phyloP scores from a whole-genome alignment of 768 basidiomycete species.

The Lentinula aciculospora region DNA sequence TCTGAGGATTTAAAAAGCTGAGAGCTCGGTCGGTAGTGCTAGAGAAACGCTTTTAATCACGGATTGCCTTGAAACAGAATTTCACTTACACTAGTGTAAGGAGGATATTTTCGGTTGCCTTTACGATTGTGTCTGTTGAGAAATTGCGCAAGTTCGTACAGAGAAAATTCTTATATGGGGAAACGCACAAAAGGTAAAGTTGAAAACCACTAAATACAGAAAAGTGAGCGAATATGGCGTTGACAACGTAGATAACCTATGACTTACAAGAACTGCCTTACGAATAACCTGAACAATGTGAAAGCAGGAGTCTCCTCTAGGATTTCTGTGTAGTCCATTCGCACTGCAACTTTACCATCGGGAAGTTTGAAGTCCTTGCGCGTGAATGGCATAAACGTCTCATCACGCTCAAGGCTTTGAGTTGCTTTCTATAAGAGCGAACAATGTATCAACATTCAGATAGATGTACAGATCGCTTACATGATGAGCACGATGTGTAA shows the following conservation, averaged over 20 bases:
- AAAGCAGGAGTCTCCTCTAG: conserved; percentile 47
- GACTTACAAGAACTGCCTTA: conserved; percentile 45
- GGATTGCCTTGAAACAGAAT: neutral
- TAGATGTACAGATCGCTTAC: conserved; percentile 30
- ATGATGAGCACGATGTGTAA: conserved; percentile 59
- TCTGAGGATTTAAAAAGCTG: conserved; percentile 40
- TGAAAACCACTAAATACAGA: conserved; percentile 31
- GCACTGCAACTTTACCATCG: conserved; percentile 31
- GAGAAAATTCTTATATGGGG: neutral
- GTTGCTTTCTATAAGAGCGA: conserved; percentile 32
- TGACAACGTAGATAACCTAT: neutral
- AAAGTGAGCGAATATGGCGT: neutral
- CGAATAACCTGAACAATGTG: conserved; percentile 42
- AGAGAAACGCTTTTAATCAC: neutral
- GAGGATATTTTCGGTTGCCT: conserved; percentile 40
- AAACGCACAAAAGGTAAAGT: conserved; percentile 35
- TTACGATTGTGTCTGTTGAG: conserved; percentile 34
- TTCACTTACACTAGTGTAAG: conserved; percentile 34
- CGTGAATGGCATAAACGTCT: conserved; percentile 59
- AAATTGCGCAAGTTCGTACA: neutral
- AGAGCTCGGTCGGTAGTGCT: conserved; percentile 41
- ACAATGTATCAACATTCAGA: neutral
- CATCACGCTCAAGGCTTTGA: conserved; percentile 60
- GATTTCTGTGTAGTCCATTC: conserved; percentile 37
- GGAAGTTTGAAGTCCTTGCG: conserved; percentile 37